Evolutionary conservation across 116 monocot genomes (phyloP), one percentile per base, ranked within the genome.

Genomic region (Cymodocea nodosa): DNA sequence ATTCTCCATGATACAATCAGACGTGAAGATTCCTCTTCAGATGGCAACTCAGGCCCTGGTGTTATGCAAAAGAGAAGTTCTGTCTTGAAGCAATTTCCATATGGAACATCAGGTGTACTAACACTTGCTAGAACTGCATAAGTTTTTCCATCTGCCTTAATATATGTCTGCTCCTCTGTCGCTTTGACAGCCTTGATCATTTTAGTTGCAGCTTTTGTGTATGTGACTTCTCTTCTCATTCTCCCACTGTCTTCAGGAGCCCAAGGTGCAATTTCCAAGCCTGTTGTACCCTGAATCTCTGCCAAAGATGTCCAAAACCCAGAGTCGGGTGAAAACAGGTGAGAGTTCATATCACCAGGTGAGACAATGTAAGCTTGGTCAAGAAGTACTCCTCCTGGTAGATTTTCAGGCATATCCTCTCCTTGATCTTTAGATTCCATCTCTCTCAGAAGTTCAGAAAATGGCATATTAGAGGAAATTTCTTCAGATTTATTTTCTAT

Each of bases 101-200:
- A 90, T 12, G 86, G 83, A 23, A 77, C 84, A 44, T 84, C 83
- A n/a, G 90, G 90, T 15, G 83, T 90, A 53, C 57, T 56, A 35
- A 81, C 86, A 23, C 55, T 72, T 23, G 61, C 50, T 64, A 82
- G 67, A 58, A 84, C 57, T 57, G 79, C 77, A 74, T 76, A 98
- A 40, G 69, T 68, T 68, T 84, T 87, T n/a, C 88, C 91, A 80
- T 91, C 86, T 64, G 86, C 91, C 75, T 88, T 98, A 54, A 88
- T 17, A 72, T 88, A 98, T 60, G 64, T 82, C 62, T 91, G 83
- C 48, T 98, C 92, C 52, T 98, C 97, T 50, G 82, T 88, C 44
- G 89, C 92, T 77, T 82, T 88, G 66, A 98, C 85, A 60, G 97
- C 81, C 67, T 91, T 98, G 22, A 98, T 72, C 70, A 98, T 67